These are phyloP conservation scores for Psilocybe sp. DNA, from an alignment of 768 basidiomycete species.

Conservation along the genomic window DNA sequence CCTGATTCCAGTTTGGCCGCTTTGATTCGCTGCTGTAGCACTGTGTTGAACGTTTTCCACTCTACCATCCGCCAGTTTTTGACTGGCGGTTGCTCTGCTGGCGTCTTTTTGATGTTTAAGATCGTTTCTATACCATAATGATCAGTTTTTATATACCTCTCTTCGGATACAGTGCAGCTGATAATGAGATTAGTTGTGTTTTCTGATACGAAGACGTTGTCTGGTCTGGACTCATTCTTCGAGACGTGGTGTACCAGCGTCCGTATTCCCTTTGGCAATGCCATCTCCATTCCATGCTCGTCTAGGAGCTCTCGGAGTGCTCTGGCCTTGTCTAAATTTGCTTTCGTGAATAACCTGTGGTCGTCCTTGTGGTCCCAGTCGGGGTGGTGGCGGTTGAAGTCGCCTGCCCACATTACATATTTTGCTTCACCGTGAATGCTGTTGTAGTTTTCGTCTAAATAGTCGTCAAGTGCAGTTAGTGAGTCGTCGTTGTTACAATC, in stretches of 20 bases:
- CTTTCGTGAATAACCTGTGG: slow-evolving; percentile 34
- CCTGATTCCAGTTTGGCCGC: neutral
- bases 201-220: neutral
- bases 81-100: neutral
- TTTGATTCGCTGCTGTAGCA: slow-evolving; percentile 7
- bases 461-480: neutral
- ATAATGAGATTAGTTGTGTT: neutral
- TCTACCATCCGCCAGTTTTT: slow-evolving; percentile 26
- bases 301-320: slow-evolving; percentile 23
- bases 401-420: no score
- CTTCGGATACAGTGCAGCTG: neutral
- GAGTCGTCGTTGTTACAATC: neutral
- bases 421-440: neutral
- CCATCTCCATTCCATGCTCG: slow-evolving; percentile 4
- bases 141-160: neutral
- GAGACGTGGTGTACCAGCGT: neutral
- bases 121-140: neutral
- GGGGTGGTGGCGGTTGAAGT: neutral
- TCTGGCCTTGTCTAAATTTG: slow-evolving; percentile 11
- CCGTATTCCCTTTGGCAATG: neutral
- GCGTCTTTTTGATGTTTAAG: neutral
- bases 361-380: slow-evolving; percentile 13
- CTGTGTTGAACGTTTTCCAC: slow-evolving; percentile 26
- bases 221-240: neutral
- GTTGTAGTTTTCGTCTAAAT: neutral